A percentile compares a stretch with the other conserved stretches of the same genome.
Evolutionary conservation across 106 monocot species (phyloP).

Genomic region (Dioscorea dumetorum): DNA sequence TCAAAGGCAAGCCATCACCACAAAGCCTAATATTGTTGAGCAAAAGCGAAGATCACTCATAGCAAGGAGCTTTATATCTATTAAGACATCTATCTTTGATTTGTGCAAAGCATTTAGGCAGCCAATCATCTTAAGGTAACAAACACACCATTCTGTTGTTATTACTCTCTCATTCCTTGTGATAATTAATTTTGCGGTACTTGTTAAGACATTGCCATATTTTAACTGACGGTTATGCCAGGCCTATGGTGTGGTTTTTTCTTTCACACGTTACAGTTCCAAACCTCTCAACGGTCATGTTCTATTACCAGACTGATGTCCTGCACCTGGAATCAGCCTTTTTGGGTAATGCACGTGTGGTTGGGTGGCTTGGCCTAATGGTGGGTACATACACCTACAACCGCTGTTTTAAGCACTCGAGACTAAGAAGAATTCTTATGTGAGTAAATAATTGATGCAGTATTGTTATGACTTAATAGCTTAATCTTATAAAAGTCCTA

Average conservation of each 20-base stretch:
- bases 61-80: constrained; percentile 25
- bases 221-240: constrained; percentile 13
- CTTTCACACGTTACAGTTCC: constrained; percentile 59
- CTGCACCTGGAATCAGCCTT: constrained; percentile 73
- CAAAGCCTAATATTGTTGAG: constrained; percentile 16
- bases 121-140: constrained; percentile 64
- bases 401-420: constrained; percentile 52
- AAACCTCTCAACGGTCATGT: constrained; percentile 76
- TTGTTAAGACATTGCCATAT: not conserved
- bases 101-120: constrained; percentile 48
- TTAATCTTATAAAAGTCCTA: too few relatives aligned
- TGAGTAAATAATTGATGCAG: constrained; percentile 22
- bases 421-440: constrained; percentile 62
- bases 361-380: constrained; percentile 81
- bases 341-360: constrained; percentile 64
- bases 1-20: constrained; percentile 6
- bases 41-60: constrained; percentile 6
- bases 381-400: constrained; percentile 68
- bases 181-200: not conserved
- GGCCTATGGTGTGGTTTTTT: constrained; percentile 92
- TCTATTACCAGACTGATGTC: constrained; percentile 79
- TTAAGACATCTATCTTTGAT: constrained; percentile 38
- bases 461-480: too few relatives aligned
- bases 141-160: not conserved
- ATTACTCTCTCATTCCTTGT: not conserved